Base-by-base conservation (phyloP, 106 monocot genomes). In the Dendrobium huoshanense region DNA sequence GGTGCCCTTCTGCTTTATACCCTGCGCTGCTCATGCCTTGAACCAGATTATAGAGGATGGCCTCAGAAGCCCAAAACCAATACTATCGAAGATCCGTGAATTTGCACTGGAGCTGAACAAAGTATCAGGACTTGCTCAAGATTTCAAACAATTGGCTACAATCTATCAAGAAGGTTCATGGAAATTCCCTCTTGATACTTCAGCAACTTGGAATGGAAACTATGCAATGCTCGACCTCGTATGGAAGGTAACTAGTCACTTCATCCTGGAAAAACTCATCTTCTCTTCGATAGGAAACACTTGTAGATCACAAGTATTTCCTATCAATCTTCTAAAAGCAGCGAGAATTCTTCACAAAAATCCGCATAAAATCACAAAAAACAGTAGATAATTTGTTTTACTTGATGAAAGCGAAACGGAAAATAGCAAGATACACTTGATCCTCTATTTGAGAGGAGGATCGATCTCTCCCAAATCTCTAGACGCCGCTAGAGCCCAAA, bases 161-260 rank as follows among this genome's bases (percentile, higher is more conserved):
- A 67, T 87, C 67, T 96, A 94, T 84, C 87, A 89, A 72, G 96
- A 96, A 86, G 94, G 89, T 78, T 79, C 82, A 4, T 94, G 94
- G 92, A 92, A 92, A 70, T 86, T 94, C n/a, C 96, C 94, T n/a
- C 80, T 96, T 79, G 94, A 96, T 80, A 42, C 89, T 78, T 96
- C 96, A n/a, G 73, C 88, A 54, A 88, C 80, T 54, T 94, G 94
- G 96, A 90, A 84, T 58, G 92, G 89, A 76, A 88, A 88, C 72
- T 96, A 94, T 65, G 82, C 87, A 11, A 88, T 96, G 96, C 92
- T 96, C 31, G 96, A 96, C 51, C 78, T 96, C 45, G 90, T 82
- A 9, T 55, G 84, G 22, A 96, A 94, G 96, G 96, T 96, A 90
- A 33, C 31, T 45, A 8, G 3, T 70, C 70, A 37, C 37, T 70